Evolutionary conservation across 2,329 filamentous ascomycete species (phyloP).

Genomic region (Septoria petroselini): DNA sequence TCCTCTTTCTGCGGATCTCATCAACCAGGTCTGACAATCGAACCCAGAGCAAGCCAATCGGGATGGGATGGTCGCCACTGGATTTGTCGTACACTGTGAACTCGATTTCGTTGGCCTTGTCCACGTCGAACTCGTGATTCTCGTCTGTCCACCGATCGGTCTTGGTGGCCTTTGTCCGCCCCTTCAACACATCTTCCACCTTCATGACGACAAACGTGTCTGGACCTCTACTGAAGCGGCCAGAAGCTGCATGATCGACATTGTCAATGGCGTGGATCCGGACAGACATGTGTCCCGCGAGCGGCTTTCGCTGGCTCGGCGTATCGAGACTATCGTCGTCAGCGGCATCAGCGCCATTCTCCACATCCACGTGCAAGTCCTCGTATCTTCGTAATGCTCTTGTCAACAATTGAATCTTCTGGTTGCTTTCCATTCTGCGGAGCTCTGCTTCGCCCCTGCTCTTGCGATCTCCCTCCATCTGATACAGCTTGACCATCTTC

Average conservation of each 20-base stretch:
- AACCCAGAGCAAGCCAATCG: conserved; percentile 94
- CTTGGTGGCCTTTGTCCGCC: conserved; percentile 77
- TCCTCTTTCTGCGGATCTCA: conserved; percentile 94
- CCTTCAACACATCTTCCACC: conserved; percentile 89
- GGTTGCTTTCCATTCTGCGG: conserved; percentile 87
- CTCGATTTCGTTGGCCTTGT: conserved; percentile 98
- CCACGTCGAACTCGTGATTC: conserved; percentile 85
- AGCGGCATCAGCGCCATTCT: conserved; percentile 33
- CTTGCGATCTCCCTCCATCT: conserved; percentile 95
- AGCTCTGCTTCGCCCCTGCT: conserved; percentile 90
- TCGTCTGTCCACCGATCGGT: conserved; percentile 92
- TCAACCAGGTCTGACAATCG: conserved; percentile 95
- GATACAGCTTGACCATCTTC: conserved; percentile 97
- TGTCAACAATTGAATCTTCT: conserved; percentile 94
- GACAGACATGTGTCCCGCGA: conserved; percentile 85
- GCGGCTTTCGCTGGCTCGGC: conserved; percentile 90
- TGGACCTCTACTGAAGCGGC: conserved; percentile 81
- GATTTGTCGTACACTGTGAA: conserved; percentile 97
- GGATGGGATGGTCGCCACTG: conserved; percentile 72
- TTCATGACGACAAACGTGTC: conserved; percentile 97
- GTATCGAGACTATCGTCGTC: conserved; percentile 97
- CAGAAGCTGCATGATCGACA: conserved; percentile 82
- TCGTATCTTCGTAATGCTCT: conserved; percentile 96
- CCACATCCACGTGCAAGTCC: conserved; percentile 88
- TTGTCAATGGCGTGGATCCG: conserved; percentile 86